A percentile compares a stretch with the other conserved stretches of the same genome.
Conservation (phyloP, 768 basidiomycete genomes). For the Hericium rajendrae region DNA sequence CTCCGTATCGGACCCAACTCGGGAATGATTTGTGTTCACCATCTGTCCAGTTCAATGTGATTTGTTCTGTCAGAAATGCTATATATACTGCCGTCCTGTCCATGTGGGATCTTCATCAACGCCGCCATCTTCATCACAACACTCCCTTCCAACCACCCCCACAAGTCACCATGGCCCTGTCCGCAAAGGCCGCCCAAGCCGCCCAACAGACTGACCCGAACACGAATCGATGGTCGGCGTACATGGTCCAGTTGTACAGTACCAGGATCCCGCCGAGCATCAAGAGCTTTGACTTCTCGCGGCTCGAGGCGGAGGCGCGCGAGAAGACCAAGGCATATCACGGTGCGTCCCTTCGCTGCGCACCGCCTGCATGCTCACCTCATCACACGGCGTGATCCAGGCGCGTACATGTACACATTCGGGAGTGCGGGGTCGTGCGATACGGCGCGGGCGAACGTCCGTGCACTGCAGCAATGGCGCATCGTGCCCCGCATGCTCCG, state of each 20-base stretch:
- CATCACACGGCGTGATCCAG: slow-evolving; percentile 24
- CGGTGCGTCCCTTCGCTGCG: slow-evolving; percentile 43
- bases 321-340: slow-evolving; percentile 50
- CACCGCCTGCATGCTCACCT: slow-evolving; percentile 39
- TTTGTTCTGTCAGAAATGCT: too few relatives aligned
- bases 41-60: too few relatives aligned
- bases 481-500: slow-evolving; percentile 80
- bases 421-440: slow-evolving; percentile 66
- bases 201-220: background rate
- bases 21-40: too few relatives aligned
- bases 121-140: too few relatives aligned
- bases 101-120: too few relatives aligned
- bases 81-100: too few relatives aligned
- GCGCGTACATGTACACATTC: slow-evolving; percentile 64
- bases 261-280: slow-evolving; percentile 15
- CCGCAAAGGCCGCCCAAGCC: too few relatives aligned
- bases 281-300: slow-evolving; percentile 50
- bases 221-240: background rate
- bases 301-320: slow-evolving; percentile 56
- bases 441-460: slow-evolving; percentile 60
- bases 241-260: background rate
- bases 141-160: too few relatives aligned
- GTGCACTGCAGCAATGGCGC: slow-evolving; percentile 53
- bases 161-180: too few relatives aligned
- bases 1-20: too few relatives aligned